Evolutionary conservation across 768 basidiomycete genomes (phyloP), one percentile per base, ranked within the genome.

Genomic region (Boletus eberwhitei): DNA sequence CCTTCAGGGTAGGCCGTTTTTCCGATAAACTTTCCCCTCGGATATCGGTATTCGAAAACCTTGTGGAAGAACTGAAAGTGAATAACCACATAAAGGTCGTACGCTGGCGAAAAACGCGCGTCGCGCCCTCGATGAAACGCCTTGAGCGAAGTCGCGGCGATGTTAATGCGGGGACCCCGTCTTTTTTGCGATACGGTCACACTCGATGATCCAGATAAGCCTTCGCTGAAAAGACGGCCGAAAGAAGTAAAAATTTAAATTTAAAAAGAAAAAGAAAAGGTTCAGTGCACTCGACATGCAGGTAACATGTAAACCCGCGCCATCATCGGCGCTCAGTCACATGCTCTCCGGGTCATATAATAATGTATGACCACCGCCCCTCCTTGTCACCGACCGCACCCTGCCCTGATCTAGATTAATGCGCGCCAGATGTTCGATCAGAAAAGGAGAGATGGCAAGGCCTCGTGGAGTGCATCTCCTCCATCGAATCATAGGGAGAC

Each of bases 331-430:
- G 13, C 24, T 51, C 32, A 13, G 34, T 51, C 50, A 35, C 44
- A 47, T 24, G 50, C 32, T 35, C 32, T 35, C 41, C 24, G 24
- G 24, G 24, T 26, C 24, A 36, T 48, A 26, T 36, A 24, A 37
- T 9, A 1, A 22, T 35, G 32, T 21, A 21, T 31, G 26, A 40
- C 39, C 39, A 40, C 38, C 17, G 31, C 31, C 52, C 37, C 52
- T 38, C 42, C 54, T 38, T 55, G 41, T 54, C 22, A 52, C 54
- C 54, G 54, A 55, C 16, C 22, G 31, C 16, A 50, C 24, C 32
- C 8, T 24, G 36, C 22, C 49, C 38, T 53, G 49, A 55, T 43
- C 24, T 11, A 44, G 51, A 32, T 32, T 12, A 44, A 38, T 21
- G 42, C 22, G 51, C 40, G 41, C 26, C n/a, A 9, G 17, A 37